Base-by-base conservation (phyloP, 2,329 filamentous ascomycete genomes). In the Macroventuria anomochaeta region DNA sequence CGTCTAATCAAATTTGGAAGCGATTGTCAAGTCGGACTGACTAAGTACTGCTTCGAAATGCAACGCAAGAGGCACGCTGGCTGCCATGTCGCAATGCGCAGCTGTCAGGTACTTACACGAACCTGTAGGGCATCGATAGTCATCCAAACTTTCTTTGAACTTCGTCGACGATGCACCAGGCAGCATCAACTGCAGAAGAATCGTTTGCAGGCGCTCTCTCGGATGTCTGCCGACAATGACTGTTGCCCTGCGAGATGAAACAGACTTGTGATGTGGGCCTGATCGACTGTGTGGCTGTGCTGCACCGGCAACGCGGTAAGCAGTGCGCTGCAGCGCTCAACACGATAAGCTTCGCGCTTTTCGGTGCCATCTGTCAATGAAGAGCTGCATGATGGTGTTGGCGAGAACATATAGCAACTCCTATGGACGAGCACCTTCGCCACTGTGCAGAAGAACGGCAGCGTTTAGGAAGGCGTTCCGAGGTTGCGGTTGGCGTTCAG, bases 241-340 rank as follows among this genome's bases (percentile, higher is more conserved):
- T 8, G 48, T 52, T 52, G 48, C 41, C 41, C 40, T 29, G 33
- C 15, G 43, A 26, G 43, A 53, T 34, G 33, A 37, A 48, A 48
- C 39, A 47, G 40, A 31, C 13, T 18, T 18, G 33, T 25, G 20
- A 34, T 29, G 29, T 38, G 41, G 31, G 20, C 21, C 20, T 31
- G 39, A 43, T 47, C 43, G 32, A 13, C 13, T 15, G 31, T 31
- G 44, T 53, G 43, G 51, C 44, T 33, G 43, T 53, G 50, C 49
- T 26, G 48, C 41, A 20, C 49, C 49, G 13, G 13, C 33, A 26
- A 25, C 20, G n/a, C 18, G 28, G 46, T 17, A 26, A 1, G 12
- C 32, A 26, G 31, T 12, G 21, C 40, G 33, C 28, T 26, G 28
- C 48, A 33, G 28, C 33, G 25, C 48, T 46, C 33, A 20, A 34